Evolutionary conservation across 345 rosid genomes (phyloP).

Genomic region (Heritiera littoralis): DNA sequence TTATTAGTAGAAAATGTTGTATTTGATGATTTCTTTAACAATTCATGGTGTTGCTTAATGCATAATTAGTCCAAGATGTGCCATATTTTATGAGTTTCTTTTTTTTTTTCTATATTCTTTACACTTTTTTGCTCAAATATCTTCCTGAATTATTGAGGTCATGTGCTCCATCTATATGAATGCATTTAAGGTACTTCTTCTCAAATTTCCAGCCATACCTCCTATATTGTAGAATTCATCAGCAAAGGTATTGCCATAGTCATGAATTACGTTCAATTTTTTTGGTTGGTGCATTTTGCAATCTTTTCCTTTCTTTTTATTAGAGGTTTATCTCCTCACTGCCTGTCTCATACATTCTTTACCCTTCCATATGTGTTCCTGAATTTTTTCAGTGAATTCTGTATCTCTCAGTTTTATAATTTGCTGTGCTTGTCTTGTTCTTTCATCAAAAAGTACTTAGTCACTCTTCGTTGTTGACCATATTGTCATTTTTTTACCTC

Average conservation of each 20-base stretch:
- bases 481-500: background rate
- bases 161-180: background rate
- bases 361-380: background rate
- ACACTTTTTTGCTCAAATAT: constrained; percentile 2
- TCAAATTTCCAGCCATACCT: background rate
- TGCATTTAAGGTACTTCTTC: background rate
- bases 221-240: background rate
- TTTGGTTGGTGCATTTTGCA: background rate
- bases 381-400: background rate
- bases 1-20: background rate
- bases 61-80: background rate
- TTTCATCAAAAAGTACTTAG: background rate
- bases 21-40: background rate
- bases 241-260: background rate
- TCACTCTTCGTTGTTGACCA: background rate
- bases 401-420: background rate
- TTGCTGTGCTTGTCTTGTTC: background rate
- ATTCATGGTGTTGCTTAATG: background rate
- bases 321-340: background rate
- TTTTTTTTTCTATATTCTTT: background rate
- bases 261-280: too few species aligned
- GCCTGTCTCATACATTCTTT: background rate
- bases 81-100: background rate
- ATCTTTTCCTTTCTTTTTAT: background rate
- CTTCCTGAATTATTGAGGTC: background rate